These are phyloP conservation scores for Trichoderma afroharzianum DNA, from an alignment of 2,329 filamentous ascomycete species.

Conservation along the genomic window DNA sequence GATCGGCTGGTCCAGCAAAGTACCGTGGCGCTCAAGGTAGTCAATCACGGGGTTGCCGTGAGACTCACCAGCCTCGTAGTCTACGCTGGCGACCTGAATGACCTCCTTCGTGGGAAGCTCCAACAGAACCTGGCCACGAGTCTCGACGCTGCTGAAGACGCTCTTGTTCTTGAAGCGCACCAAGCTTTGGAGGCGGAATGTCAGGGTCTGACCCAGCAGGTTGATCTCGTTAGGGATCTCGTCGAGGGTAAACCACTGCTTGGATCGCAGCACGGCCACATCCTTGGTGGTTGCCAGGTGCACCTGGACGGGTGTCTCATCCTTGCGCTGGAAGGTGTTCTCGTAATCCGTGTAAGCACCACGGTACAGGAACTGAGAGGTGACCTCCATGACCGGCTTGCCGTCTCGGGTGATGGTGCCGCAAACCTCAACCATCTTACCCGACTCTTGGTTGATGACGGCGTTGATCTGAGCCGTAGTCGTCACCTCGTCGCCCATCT, in stretches of 20 bases:
- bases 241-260: slow-evolving; percentile 95
- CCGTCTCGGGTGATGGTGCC: slow-evolving; percentile 87
- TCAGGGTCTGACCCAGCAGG: slow-evolving; percentile 86
- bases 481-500: slow-evolving; percentile 89
- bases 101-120: slow-evolving; percentile 96
- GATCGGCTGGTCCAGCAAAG: slow-evolving; percentile 90
- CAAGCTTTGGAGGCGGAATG: slow-evolving; percentile 90
- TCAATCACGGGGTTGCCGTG: slow-evolving; percentile 96
- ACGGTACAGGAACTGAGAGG: slow-evolving; percentile 95
- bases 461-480: slow-evolving; percentile 96
- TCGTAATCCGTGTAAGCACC: slow-evolving; percentile 89
- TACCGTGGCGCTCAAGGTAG: slow-evolving; percentile 87
- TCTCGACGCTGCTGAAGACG: slow-evolving; percentile 88
- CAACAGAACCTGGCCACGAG: slow-evolving; percentile 84
- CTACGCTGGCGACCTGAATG: slow-evolving; percentile 94
- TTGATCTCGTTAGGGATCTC: slow-evolving; percentile 67
- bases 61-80: slow-evolving; percentile 87
- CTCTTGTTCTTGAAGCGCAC: slow-evolving; percentile 93
- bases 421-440: slow-evolving; percentile 99
- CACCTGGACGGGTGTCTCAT: slow-evolving; percentile 90
- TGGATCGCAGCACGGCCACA: slow-evolving; percentile 87
- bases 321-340: slow-evolving; percentile 98
- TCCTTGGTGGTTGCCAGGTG: slow-evolving; percentile 85
- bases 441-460: slow-evolving; percentile 95
- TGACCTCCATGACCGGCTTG: slow-evolving; percentile 93